A percentile compares a stretch with the other conserved stretches of the same genome.
Evolutionary conservation across 75 land plant species (phyloP).

Genomic region (Selaginella moellendorffii): DNA sequence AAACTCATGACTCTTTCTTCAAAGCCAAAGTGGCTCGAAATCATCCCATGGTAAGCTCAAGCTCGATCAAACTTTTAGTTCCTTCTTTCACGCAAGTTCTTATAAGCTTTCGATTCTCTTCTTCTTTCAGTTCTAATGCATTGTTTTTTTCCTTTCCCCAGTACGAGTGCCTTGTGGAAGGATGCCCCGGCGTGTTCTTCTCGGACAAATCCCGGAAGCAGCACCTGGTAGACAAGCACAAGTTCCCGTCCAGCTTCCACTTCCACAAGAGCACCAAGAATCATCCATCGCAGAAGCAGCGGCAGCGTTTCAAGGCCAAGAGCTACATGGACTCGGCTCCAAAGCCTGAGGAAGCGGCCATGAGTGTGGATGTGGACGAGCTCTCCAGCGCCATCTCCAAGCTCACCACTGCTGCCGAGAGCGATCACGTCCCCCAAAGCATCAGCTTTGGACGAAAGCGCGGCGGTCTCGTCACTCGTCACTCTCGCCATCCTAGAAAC

Average conservation of each 20-base stretch:
- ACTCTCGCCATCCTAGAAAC: too few species aligned
- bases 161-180: slow-evolving; percentile 94
- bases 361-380: slow-evolving; percentile 49
- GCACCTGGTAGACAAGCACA: slow-evolving; percentile 89
- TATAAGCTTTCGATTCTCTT: too few species aligned
- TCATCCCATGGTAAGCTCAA: slow-evolving; percentile 61
- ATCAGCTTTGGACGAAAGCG: slow-evolving; percentile 75
- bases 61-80: neutral
- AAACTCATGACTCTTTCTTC: slow-evolving; percentile 93
- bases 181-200: slow-evolving; percentile 57
- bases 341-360: slow-evolving; percentile 9
- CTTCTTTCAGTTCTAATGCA: slow-evolving; percentile 3
- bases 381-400: slow-evolving; percentile 66
- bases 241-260: slow-evolving; percentile 62
- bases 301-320: slow-evolving; percentile 39
- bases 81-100: neutral
- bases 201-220: slow-evolving; percentile 56
- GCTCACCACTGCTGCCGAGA: slow-evolving; percentile 34
- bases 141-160: slow-evolving; percentile 13
- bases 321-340: neutral
- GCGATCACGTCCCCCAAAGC: slow-evolving; percentile 35
- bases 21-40: slow-evolving; percentile 92
- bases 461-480: too few species aligned
- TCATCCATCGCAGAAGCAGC: slow-evolving; percentile 63
- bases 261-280: slow-evolving; percentile 68